phyloP scores from a whole-genome alignment of 2,329 filamentous ascomycete genomes.

The Dactylellina cionopaga region DNA sequence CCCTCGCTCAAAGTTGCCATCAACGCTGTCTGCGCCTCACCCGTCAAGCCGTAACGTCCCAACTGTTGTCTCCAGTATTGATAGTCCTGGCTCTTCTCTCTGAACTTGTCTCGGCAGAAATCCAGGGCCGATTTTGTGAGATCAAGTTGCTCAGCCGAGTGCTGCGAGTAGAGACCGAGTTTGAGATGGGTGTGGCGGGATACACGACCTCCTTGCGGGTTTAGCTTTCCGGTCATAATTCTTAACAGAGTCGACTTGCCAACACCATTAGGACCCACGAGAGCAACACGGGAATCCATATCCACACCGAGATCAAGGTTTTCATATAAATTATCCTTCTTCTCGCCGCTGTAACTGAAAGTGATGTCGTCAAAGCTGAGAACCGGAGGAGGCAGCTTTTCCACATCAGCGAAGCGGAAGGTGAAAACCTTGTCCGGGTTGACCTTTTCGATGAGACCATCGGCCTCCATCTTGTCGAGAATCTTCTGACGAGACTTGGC shows the following conservation, averaged over 20 bases:
- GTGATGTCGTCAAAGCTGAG: slow-evolving; percentile 96
- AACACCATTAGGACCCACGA: slow-evolving; percentile 98
- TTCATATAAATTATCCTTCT: slow-evolving; percentile 92
- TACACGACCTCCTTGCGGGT: slow-evolving; percentile 81
- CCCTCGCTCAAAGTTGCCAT: slow-evolving; percentile 98
- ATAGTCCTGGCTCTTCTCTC: slow-evolving; percentile 89
- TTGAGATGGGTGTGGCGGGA: slow-evolving; percentile 97
- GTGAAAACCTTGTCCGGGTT: slow-evolving; percentile 86
- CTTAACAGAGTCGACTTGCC: slow-evolving; percentile 96
- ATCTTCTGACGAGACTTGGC: slow-evolving; percentile 99
- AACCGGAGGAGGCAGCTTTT: slow-evolving; percentile 98
- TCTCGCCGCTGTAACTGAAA: slow-evolving; percentile 93
- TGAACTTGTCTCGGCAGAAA: slow-evolving; percentile 96
- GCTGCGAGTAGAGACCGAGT: slow-evolving; percentile 96
- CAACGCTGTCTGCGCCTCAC: slow-evolving; percentile 92
- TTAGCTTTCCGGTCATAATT: slow-evolving; percentile 95
- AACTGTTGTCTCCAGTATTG: slow-evolving; percentile 99
- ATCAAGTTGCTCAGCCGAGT: slow-evolving; percentile 97
- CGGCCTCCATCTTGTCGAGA: slow-evolving; percentile 99
- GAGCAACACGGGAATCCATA: slow-evolving; percentile 97
- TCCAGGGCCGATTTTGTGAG: slow-evolving; percentile 97
- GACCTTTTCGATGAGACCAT: slow-evolving; percentile 96
- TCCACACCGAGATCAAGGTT: slow-evolving; percentile 98
- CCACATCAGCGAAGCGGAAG: slow-evolving; percentile 97
- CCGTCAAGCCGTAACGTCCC: slow-evolving; percentile 89